Base-by-base conservation (phyloP, 2,329 filamentous ascomycete species). In the Scleromitrula shiraiana region DNA sequence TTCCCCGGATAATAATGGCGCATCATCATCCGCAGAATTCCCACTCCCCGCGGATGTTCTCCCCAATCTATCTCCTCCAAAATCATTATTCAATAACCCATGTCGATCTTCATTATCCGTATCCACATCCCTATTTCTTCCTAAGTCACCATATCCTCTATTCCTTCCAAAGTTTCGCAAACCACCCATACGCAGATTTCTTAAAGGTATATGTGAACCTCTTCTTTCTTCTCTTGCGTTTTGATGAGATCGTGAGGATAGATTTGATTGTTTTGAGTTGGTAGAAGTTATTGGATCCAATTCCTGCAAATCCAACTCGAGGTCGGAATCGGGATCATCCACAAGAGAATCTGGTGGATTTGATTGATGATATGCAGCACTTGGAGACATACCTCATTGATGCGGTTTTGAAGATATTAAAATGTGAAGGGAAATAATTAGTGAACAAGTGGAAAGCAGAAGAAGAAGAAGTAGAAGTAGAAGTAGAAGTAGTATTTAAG, bases 291-390 rank as follows among this genome's bases (percentile, higher is more conserved):
- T 49, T 47, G 86, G 85, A 63, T 90, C 85, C 56, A 93, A 80
- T 71, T 91, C 87, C 61, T 88, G 77, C 57, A 88, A 75, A 59
- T 90, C 84, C 60, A 93, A 73, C 54, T 87, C 83, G 58, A 83
- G 78, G 64, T 91, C 70, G 41, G 83, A 87, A 64, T 90, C 85
- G 63, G 82, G 86, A 63, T 89, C 84, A 67, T 81, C 72, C 60
- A 71, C 67, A 52, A 75, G 75, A 51, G 77, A 79, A 67, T 84
- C 80, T 67, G 81, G 81, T 62, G 59, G 57, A 58, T 64, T 58
- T 59, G 60, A 53, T 41, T 60, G 57, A 57, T 62, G 59, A 50
- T 59, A 59, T 41, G 54, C 52, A 55, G 35, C 17, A 27, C 57
- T 62, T 56, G 63, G 63, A 50, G 63, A 63, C 63, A 65, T 65